Evolutionary conservation across 2,329 filamentous ascomycete species (phyloP).

Genomic region (Fulvia fulva): DNA sequence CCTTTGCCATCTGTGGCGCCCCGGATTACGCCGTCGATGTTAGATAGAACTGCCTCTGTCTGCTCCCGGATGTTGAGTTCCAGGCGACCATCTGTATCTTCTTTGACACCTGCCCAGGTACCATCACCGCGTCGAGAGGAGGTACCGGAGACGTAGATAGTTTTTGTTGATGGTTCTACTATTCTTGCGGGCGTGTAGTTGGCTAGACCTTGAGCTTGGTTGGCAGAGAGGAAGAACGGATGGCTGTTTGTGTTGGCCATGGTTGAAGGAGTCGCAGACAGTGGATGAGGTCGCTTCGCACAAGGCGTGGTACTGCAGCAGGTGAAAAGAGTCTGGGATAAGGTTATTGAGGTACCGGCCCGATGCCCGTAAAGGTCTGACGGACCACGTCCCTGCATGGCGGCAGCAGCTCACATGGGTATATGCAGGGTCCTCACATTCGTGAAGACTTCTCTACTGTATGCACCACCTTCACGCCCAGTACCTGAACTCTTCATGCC

Average conservation of each 20-base stretch:
- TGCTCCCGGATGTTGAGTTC: conserved; percentile 11
- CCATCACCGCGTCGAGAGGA: conserved; percentile 14
- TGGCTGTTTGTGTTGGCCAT: conserved; percentile 8
- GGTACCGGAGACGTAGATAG: conserved; percentile 19
- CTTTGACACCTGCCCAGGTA: conserved; percentile 14
- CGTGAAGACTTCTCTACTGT: conserved; percentile 12
- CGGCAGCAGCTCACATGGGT: neutral
- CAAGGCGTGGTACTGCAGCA: no score
- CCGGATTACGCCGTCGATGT: conserved; percentile 16
- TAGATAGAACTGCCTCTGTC: conserved; percentile 14
- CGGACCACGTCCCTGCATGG: conserved; percentile 4
- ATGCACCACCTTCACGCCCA: conserved; percentile 10
- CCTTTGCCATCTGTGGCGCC: conserved; percentile 10
- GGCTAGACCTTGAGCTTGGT: conserved; percentile 15
- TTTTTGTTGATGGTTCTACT: conserved; percentile 6
- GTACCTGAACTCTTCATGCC: conserved; percentile 13
- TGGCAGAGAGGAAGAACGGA: conserved; percentile 4
- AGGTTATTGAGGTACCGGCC: neutral
- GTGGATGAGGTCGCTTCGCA: no score
- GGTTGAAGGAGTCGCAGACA: neutral
- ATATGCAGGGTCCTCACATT: conserved; percentile 8
- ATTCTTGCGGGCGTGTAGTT: conserved; percentile 15
- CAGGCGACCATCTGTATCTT: conserved; percentile 6
- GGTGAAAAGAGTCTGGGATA: no score
- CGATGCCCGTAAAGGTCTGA: neutral